A percentile compares a stretch with the other conserved stretches of the same genome.
These are phyloP conservation scores for Clavispora fructus DNA, from an alignment of 805 yeast species.

Conservation along the genomic window DNA sequence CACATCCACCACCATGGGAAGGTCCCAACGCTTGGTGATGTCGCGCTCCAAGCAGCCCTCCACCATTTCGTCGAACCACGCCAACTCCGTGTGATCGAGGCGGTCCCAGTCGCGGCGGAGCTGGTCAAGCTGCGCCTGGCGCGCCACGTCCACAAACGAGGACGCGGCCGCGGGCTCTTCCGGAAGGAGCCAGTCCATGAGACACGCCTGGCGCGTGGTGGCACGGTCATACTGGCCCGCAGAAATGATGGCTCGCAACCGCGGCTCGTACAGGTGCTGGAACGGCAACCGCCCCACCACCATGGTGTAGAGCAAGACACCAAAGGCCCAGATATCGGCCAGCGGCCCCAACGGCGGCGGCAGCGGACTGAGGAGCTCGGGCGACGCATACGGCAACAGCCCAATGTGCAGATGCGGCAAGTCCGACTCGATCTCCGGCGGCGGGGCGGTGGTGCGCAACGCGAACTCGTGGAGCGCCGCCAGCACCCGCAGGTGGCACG, in stretches of 20 bases:
- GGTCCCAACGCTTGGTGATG: constrained; percentile 46
- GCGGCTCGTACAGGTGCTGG: constrained; percentile 77
- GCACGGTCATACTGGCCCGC: constrained; percentile 56
- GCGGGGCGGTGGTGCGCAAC: constrained; percentile 7
- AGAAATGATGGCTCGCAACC: constrained; percentile 65
- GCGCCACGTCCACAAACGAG: constrained; percentile 10
- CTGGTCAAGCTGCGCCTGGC: constrained; percentile 7
- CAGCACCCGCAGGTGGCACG: constrained; percentile 15
- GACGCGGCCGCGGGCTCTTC: constrained; percentile 10
- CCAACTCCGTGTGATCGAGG: constrained; percentile 17
- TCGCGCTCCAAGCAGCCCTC: constrained; percentile 52
- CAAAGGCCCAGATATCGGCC: constrained; percentile 90
- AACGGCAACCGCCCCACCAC: constrained; percentile 74
- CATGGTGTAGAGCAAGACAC: constrained; percentile 72
- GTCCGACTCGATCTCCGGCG: constrained; percentile 28
- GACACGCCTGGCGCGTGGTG: constrained; percentile 39
- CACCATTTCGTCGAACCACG: constrained; percentile 33
- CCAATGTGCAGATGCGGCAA: constrained; percentile 73
- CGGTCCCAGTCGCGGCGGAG: constrained; percentile 15
- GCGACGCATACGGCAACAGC: constrained; percentile 88
- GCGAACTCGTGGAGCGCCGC: constrained; percentile 12
- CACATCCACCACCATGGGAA: constrained; percentile 29
- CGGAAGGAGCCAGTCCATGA: constrained; percentile 23
- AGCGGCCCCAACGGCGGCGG: constrained; percentile 60
- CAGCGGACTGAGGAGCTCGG: constrained; percentile 65